A percentile compares a stretch with the other conserved stretches of the same genome.
These are phyloP conservation scores for Tilletia horrida DNA, from an alignment of 1,284 basidiomycete genomes.

Conservation along the genomic window DNA sequence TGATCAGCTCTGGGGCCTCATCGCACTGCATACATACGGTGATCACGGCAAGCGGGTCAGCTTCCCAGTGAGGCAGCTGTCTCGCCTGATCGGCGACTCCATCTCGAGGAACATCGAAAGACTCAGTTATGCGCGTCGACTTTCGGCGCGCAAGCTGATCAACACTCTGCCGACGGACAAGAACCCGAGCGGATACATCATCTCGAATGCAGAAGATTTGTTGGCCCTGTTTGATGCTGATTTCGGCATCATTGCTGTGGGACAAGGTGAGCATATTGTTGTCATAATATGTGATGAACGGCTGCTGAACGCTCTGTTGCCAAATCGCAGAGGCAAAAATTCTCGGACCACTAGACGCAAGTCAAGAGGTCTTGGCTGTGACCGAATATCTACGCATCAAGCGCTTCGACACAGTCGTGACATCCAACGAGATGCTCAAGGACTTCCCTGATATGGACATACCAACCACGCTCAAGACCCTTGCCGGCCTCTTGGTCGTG, in stretches of 20 bases:
- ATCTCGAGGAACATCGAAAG: slow-evolving; percentile 81
- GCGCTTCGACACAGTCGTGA: slow-evolving; percentile 56
- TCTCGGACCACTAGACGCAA: slow-evolving; percentile 72
- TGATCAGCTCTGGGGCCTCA: slow-evolving; percentile 77
- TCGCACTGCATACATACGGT: slow-evolving; percentile 80
- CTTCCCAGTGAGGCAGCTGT: slow-evolving; percentile 71
- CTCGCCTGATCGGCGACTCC: slow-evolving; percentile 72
- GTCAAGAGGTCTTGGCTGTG: slow-evolving; percentile 79
- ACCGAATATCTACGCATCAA: slow-evolving; percentile 79
- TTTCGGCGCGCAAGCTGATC: slow-evolving; percentile 76
- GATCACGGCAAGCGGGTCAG: slow-evolving; percentile 74
- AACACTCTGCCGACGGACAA: slow-evolving; percentile 71
- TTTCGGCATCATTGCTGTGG: slow-evolving; percentile 77
- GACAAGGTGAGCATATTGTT: slow-evolving; percentile 58
- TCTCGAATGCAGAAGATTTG: slow-evolving; percentile 80
- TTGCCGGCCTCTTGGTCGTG: slow-evolving; percentile 76
- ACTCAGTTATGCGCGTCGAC: slow-evolving; percentile 72
- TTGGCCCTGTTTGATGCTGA: slow-evolving; percentile 79
- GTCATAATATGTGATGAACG: slow-evolving; percentile 62
- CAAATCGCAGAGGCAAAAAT: slow-evolving; percentile 59
- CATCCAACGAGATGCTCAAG: slow-evolving; percentile 64
- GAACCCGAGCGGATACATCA: slow-evolving; percentile 77
- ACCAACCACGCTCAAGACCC: slow-evolving; percentile 67
- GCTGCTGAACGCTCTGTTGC: not conserved
- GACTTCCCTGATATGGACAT: slow-evolving; percentile 76